These are phyloP conservation scores for Misopates orontium DNA, from an alignment of 257 asterid genomes.

Conservation along the genomic window DNA sequence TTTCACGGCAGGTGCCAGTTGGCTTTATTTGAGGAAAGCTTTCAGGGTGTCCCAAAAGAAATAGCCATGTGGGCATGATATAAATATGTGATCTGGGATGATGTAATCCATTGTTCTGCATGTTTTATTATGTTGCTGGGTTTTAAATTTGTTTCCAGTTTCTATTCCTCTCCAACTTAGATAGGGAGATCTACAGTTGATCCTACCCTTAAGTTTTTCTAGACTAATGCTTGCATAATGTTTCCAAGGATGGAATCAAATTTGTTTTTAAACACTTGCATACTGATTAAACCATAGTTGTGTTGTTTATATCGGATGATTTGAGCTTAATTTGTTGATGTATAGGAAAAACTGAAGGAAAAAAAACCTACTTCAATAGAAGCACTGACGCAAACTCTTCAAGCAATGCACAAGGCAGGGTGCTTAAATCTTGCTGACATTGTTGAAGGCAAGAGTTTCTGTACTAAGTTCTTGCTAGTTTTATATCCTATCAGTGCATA, in stretches of 20 bases:
- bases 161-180: conserved; percentile 9
- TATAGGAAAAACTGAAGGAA: conserved; percentile 95
- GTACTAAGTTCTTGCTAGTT: neutral
- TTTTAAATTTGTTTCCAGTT: neutral
- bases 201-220: too few species aligned
- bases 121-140: too few species aligned
- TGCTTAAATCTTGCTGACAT: conserved; percentile 81
- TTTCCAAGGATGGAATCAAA: too few species aligned
- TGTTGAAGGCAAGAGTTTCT: conserved; percentile 74
- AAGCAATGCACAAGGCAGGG: conserved; percentile 94
- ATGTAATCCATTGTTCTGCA: neutral
- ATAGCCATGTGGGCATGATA: too few species aligned
- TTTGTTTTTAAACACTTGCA: too few species aligned
- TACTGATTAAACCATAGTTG: neutral
- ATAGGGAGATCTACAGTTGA: conserved; percentile 9
- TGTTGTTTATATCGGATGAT: conserved; percentile 19
- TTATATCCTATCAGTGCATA: neutral
- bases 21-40: neutral
- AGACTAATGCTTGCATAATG: too few species aligned
- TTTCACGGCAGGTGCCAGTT: neutral
- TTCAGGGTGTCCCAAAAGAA: neutral
- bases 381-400: conserved; percentile 86
- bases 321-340: conserved; percentile 22
- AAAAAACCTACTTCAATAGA: conserved; percentile 83
- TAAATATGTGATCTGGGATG: neutral